Base-by-base conservation (phyloP, 2,329 filamentous ascomycete species). In the Aspergillus luchuensis region DNA sequence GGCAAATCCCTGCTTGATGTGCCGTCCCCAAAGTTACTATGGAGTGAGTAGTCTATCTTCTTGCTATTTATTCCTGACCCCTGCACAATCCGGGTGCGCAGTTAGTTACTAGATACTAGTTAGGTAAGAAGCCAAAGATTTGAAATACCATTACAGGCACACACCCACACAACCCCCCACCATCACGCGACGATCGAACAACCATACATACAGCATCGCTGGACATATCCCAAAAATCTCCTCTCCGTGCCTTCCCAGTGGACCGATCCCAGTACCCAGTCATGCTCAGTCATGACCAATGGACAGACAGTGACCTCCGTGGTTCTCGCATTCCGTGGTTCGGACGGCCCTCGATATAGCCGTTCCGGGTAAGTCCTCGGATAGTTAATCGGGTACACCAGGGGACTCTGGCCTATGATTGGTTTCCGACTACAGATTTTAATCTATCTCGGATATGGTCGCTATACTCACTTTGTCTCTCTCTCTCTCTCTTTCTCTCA, bases 301-400 rank as follows among this genome's bases (percentile, higher is more conserved):
- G 33, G 33, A 11, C 11, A 36, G 33, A 38, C 51, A n/a, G 8
- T 30, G 28, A 17, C 17, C 36, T 53, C 33, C 25, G 19, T 15
- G 21, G 50, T 36, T 53, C 33, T 21, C 50, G 33, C 33, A 41
- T 45, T 39, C 19, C 19, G 28, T 52, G 49, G 49, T 33, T 36
- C 49, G 17, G 49, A 52, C 36, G 30, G 28, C 6, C 13, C 43
- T 28, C 8, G 30, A 33, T 11, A 13, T n/a, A 10, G 13, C 50
- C 17, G n/a, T 38, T 52, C 33, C 33, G 50, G 50, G 50, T 36
- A 38, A 52, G 28, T 36, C 39, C 17, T 15, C 52, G 53, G 53
- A 56, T 56, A 56, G 53, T 47, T 56, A 47, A 56, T 56, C 53
- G 53, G 53, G 53, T 45, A 36, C 53, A 41, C 17, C 51, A 39